Conservation (phyloP, 164 flowering plant genomes). For the Vitis cinerea region DNA sequence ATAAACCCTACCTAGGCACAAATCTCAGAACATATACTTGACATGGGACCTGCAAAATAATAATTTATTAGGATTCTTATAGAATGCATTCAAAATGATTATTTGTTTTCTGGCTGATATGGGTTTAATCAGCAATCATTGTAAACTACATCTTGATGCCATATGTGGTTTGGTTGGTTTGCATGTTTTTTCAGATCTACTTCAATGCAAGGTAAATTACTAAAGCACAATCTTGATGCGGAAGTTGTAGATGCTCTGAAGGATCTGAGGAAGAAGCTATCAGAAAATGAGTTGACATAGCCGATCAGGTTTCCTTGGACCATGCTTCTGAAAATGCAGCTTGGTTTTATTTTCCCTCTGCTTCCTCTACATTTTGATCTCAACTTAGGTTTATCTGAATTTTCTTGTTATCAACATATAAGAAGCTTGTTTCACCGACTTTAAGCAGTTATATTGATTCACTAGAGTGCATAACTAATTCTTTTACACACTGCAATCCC, state of each 20-base stretch:
- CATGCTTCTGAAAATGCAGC: neutral
- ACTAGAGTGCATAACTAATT: too few species aligned
- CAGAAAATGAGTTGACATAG: constrained; percentile 35
- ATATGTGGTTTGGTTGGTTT: neutral
- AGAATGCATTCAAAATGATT: too few species aligned
- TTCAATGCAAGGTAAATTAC: constrained; percentile 77
- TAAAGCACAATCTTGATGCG: constrained; percentile 86
- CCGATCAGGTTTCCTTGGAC: neutral
- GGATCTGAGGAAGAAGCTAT: constrained; percentile 70
- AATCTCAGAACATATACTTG: too few species aligned
- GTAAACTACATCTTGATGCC: neutral
- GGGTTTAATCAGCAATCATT: too few species aligned
- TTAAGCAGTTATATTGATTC: too few species aligned
- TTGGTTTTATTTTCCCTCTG: neutral
- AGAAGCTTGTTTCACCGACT: too few species aligned
- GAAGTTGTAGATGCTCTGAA: constrained; percentile 85
- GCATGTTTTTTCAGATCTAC: constrained; percentile 40
- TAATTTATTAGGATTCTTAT: too few species aligned
- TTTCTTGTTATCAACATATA: too few species aligned
- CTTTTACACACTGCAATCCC: too few species aligned
- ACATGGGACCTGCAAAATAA: too few species aligned
- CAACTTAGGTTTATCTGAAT: neutral
- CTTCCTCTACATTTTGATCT: neutral
- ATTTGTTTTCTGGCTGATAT: neutral
- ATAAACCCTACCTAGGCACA: too few species aligned